Evolutionary conservation across 2,329 filamentous ascomycete species (phyloP).

Genomic region (Aureobasidium sp.): DNA sequence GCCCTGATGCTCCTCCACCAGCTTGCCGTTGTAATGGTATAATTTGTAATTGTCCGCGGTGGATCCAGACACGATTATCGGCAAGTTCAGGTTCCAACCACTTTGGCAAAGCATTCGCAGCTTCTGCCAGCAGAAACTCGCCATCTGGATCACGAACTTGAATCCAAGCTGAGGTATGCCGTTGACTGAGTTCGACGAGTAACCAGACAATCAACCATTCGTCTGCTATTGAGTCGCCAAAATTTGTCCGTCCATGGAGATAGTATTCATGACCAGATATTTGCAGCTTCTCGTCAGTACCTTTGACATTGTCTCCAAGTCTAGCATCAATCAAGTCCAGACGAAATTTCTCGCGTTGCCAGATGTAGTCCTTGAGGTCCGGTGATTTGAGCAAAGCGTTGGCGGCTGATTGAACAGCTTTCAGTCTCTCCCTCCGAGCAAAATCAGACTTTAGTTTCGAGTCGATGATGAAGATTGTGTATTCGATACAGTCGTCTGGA

Average conservation of each 20-base stretch:
- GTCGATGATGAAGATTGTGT: slow-evolving; percentile 79
- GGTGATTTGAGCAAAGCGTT: slow-evolving; percentile 63
- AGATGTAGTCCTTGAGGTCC: slow-evolving; percentile 88
- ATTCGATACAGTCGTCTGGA: slow-evolving; percentile 88
- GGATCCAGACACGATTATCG: slow-evolving; percentile 89
- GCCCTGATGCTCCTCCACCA: slow-evolving; percentile 4
- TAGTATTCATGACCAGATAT: slow-evolving; percentile 27
- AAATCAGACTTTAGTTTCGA: slow-evolving; percentile 54
- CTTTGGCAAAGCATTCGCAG: slow-evolving; percentile 84
- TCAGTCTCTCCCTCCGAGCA: slow-evolving; percentile 71
- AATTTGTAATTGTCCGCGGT: slow-evolving; percentile 78
- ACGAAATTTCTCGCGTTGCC: slow-evolving; percentile 86
- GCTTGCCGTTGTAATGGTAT: slow-evolving; percentile 60
- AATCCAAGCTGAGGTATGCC: slow-evolving; percentile 80
- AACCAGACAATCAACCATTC: slow-evolving; percentile 98
- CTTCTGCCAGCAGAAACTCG: slow-evolving; percentile 95
- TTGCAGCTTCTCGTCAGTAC: slow-evolving; percentile 3
- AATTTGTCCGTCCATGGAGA: slow-evolving; percentile 82
- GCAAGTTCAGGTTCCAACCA: slow-evolving; percentile 96
- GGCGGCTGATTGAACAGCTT: slow-evolving; percentile 75
- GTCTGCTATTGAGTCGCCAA: slow-evolving; percentile 95
- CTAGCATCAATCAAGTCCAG: slow-evolving; percentile 61
- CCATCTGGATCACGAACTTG: slow-evolving; percentile 89
- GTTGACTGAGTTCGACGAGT: slow-evolving; percentile 80
- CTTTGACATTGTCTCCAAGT: slow-evolving; percentile 39